phyloP scores from a whole-genome alignment of 2,329 filamentous ascomycete species.

The Claviceps paspali region DNA sequence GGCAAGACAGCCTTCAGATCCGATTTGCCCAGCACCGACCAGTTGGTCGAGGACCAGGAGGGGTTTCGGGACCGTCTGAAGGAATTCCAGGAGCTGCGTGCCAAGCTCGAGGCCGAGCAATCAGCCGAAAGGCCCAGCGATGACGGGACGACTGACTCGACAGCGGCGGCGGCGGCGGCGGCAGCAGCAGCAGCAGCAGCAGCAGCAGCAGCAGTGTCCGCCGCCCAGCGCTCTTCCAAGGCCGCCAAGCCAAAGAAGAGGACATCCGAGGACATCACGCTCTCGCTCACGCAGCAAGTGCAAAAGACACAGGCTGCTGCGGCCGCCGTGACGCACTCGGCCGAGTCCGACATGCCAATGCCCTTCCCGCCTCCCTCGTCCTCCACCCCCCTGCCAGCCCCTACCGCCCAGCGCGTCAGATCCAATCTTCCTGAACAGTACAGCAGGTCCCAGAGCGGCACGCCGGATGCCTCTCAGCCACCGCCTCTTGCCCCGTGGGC shows the following conservation, averaged over 20 bases:
- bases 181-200: neutral
- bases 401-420: slow-evolving; percentile 69
- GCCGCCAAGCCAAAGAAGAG: slow-evolving; percentile 17
- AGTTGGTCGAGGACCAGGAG: slow-evolving; percentile 38
- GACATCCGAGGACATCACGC: slow-evolving; percentile 18
- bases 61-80: slow-evolving; percentile 58
- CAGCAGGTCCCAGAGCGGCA: slow-evolving; percentile 59
- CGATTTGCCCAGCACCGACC: slow-evolving; percentile 33
- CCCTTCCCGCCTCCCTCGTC: slow-evolving; percentile 59
- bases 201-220: neutral
- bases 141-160: neutral
- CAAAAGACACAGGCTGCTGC: slow-evolving; percentile 52
- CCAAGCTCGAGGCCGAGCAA: slow-evolving; percentile 50
- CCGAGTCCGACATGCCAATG: slow-evolving; percentile 52
- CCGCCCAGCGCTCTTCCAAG: slow-evolving; percentile 6
- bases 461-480: slow-evolving; percentile 44
- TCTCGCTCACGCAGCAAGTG: slow-evolving; percentile 72
- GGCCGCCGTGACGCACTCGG: slow-evolving; percentile 30
- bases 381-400: slow-evolving; percentile 71
- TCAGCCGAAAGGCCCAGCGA: slow-evolving; percentile 10
- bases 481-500: slow-evolving; percentile 89
- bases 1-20: slow-evolving; percentile 23
- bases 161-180: neutral
- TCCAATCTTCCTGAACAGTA: slow-evolving; percentile 71
- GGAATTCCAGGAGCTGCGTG: slow-evolving; percentile 67